Evolutionary conservation across 2,329 filamentous ascomycete genomes (phyloP).

Genomic region (Fusarium pininemorale): DNA sequence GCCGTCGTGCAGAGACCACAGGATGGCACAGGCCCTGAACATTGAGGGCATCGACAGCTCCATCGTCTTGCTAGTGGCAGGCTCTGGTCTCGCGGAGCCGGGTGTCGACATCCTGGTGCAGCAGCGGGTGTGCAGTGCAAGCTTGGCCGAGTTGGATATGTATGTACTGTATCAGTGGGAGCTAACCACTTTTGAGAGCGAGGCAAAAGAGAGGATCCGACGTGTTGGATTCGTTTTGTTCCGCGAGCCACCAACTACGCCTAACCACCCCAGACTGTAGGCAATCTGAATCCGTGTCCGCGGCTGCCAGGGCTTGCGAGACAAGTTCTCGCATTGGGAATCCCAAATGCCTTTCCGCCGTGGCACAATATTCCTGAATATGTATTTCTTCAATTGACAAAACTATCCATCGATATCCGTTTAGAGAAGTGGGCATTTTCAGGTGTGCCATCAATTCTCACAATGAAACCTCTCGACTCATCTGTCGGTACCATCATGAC

Average conservation of each 20-base stretch:
- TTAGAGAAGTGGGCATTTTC: slow-evolving; percentile 14
- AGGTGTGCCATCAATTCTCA: slow-evolving; percentile 26
- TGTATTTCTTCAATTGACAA: not conserved
- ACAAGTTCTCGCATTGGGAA: slow-evolving; percentile 5
- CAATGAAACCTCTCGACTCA: slow-evolving; percentile 30
- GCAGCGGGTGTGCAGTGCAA: slow-evolving; percentile 3
- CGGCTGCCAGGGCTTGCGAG: slow-evolving; percentile 20
- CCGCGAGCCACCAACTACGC: slow-evolving; percentile 30
- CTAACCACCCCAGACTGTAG: slow-evolving; percentile 34
- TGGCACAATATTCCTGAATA: not conserved
- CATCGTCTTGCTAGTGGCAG: slow-evolving; percentile 33
- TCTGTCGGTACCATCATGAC: slow-evolving; percentile 32
- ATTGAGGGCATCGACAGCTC: slow-evolving; percentile 37
- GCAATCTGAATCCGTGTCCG: slow-evolving; percentile 36
- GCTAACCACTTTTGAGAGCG: slow-evolving; percentile 27
- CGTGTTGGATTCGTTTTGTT: slow-evolving; percentile 38
- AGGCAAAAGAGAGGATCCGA: slow-evolving; percentile 37
- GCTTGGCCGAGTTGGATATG: slow-evolving; percentile 17
- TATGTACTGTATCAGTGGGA: slow-evolving; percentile 18
- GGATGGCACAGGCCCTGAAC: slow-evolving; percentile 28
- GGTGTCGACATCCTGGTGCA: slow-evolving; percentile 37
- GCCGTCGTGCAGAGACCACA: slow-evolving; percentile 39
- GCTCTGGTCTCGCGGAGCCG: slow-evolving; percentile 42
- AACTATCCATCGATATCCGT: not conserved
- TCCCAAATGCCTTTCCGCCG: not conserved